Percentiles rank a stretch among this genome's conserved stretches.
Conservation (phyloP, 306 rosid species). For the Alnus rubra region DNA sequence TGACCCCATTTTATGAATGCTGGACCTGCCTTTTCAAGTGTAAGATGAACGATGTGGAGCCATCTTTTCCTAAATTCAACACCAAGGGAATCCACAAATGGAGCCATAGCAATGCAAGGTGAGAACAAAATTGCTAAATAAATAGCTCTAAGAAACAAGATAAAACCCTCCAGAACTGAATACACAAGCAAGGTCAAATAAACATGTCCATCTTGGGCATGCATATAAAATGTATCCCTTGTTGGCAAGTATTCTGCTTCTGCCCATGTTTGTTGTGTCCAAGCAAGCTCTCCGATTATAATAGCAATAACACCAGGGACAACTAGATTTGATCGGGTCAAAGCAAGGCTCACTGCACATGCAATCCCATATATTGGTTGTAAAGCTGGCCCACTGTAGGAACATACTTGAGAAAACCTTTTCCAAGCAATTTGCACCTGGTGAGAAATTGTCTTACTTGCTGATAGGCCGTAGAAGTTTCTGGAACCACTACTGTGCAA, state of each 20-base stretch:
- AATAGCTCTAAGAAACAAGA: constrained; percentile 61
- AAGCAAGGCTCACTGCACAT: constrained; percentile 63
- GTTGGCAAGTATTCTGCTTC: constrained; percentile 53
- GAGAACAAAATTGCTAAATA: constrained; percentile 62
- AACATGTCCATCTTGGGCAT: constrained; percentile 47
- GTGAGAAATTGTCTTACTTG: constrained; percentile 38
- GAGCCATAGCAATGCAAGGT: constrained; percentile 72
- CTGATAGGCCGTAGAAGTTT: constrained; percentile 37
- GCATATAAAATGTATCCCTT: constrained; percentile 42
- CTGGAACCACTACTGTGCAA: constrained; percentile 27
- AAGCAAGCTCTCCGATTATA: constrained; percentile 52
- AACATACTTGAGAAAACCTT: constrained; percentile 47
- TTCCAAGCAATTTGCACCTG: constrained; percentile 58
- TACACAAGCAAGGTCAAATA: constrained; percentile 48
- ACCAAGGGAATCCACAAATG: constrained; percentile 55
- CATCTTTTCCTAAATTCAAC: constrained; percentile 59
- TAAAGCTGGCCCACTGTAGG: constrained; percentile 44
- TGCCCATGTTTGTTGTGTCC: constrained; percentile 39
- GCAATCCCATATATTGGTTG: constrained; percentile 59
- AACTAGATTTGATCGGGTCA: constrained; percentile 63
- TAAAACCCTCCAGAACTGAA: constrained; percentile 46
- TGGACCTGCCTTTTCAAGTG: constrained; percentile 77
- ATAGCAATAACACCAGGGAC: constrained; percentile 63
- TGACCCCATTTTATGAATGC: constrained; percentile 92
- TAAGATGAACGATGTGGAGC: constrained; percentile 53